Conservation (phyloP, 192 early-diverging fungal species). For the Coemansia reversa region DNA sequence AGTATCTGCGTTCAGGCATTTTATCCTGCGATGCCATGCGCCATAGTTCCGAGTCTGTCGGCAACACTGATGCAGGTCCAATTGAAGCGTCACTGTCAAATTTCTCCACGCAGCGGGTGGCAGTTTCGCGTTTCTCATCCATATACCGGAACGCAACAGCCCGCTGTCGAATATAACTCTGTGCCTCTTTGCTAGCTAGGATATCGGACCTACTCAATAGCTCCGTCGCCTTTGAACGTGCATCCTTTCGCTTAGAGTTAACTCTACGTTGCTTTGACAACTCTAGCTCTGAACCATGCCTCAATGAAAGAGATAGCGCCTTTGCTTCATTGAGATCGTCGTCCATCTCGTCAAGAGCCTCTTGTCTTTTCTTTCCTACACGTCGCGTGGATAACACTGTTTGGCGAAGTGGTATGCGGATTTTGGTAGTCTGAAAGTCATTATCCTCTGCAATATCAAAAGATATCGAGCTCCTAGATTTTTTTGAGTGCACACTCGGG, state of each 20-base stretch:
- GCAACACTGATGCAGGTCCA: background rate
- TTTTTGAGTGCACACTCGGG: background rate
- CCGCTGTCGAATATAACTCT: constrained; percentile 36
- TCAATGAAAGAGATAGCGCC: constrained; percentile 41
- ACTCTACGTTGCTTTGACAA: background rate
- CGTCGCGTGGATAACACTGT: constrained; percentile 17
- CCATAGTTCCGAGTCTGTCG: constrained; percentile 16
- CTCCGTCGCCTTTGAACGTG: constrained; percentile 3
- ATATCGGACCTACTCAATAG: constrained; percentile 29
- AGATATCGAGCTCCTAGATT: constrained; percentile 9
- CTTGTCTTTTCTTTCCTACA: constrained; percentile 18
- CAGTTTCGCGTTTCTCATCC: constrained; percentile 17
- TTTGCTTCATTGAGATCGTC: constrained; percentile 47
- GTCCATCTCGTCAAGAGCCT: constrained; percentile 40
- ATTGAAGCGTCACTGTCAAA: background rate
- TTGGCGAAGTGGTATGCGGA: constrained; percentile 23
- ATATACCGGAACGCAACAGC: constrained; percentile 31
- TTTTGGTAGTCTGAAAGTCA: constrained; percentile 29
- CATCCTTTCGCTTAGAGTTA: constrained; percentile 15
- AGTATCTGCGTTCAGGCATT: constrained; percentile 17
- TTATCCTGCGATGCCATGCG: constrained; percentile 14
- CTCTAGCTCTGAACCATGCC: constrained; percentile 10
- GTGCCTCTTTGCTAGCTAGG: constrained; percentile 37
- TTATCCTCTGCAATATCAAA: constrained; percentile 36
- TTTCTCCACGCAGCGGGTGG: background rate